phyloP scores from a whole-genome alignment of 2,329 filamentous ascomycete genomes.

The Diaporthe caulivora region DNA sequence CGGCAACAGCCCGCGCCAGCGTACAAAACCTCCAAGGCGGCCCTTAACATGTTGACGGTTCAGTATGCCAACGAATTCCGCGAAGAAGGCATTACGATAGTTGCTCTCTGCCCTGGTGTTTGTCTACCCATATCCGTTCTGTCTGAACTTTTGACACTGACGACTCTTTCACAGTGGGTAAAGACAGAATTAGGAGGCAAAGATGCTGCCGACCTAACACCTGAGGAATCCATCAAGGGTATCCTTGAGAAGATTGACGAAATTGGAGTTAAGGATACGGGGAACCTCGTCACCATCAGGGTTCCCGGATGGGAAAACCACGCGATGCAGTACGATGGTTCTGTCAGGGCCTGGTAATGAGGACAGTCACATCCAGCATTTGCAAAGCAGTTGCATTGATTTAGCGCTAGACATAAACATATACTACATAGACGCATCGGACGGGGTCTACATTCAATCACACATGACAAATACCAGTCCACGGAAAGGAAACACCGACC shows the following conservation, averaged over 20 bases:
- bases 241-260: neutral
- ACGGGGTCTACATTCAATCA: too few relatives aligned
- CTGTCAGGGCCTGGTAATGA: neutral
- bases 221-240: neutral
- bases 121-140: constrained; percentile 31
- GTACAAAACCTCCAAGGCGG: constrained; percentile 56
- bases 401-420: too few relatives aligned
- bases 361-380: neutral
- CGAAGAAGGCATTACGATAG: constrained; percentile 57
- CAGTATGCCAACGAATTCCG: constrained; percentile 55
- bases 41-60: constrained; percentile 60
- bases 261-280: neutral
- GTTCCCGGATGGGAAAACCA: neutral
- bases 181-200: constrained; percentile 1
- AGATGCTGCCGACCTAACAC: neutral
- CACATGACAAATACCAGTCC: too few relatives aligned
- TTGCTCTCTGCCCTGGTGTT: constrained; percentile 61
- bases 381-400: too few relatives aligned
- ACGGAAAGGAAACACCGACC: too few relatives aligned
- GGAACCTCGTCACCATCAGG: neutral
- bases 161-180: neutral
- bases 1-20: constrained; percentile 50
- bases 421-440: neutral
- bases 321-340: neutral
- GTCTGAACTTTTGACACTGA: neutral